Conservation (phyloP, 23 red algal species). For the Gracilariopsis chorda region DNA sequence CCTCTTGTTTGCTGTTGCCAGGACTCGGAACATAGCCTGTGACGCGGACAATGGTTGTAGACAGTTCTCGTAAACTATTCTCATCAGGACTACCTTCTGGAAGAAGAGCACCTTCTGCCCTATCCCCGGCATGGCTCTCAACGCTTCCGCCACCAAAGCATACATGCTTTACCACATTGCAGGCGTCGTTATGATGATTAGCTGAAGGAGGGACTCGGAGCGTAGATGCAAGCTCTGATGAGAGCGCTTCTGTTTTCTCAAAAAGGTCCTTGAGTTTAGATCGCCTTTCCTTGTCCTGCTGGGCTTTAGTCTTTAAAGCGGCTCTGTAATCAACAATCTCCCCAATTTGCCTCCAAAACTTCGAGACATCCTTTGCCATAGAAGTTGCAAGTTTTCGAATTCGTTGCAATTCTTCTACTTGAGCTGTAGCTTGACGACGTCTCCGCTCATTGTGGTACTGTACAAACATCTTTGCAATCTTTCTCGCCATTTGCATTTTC, state of each 20-base stretch:
- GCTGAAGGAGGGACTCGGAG: not conserved
- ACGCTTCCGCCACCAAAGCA: not conserved
- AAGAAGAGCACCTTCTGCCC: not conserved
- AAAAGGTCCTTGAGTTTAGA: constrained; percentile 55
- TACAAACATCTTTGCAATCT: constrained; percentile 49
- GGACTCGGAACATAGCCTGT: not conserved
- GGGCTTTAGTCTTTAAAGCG: constrained; percentile 15
- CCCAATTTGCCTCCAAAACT: constrained; percentile 85
- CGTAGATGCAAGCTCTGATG: constrained; percentile 31
- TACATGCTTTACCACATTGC: constrained; percentile 18
- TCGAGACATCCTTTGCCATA: constrained; percentile 72
- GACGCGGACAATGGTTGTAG: not conserved
- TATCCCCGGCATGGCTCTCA: not conserved
- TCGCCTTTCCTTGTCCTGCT: constrained; percentile 28
- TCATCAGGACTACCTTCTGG: not conserved
- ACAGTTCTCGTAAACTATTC: not conserved
- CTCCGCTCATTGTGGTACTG: constrained; percentile 44
- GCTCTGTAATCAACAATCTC: constrained; percentile 47
- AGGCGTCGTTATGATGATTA: not conserved
- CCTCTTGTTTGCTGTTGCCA: not conserved
- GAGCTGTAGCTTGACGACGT: constrained; percentile 30
- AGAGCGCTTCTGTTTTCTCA: constrained; percentile 51
- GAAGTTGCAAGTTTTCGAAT: constrained; percentile 27
- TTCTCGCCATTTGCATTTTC: constrained; percentile 72
- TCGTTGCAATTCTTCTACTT: constrained; percentile 46